Evolutionary conservation across 345 rosid species (phyloP), one percentile per base, ranked within the genome.

Genomic region (Geranium brycei): DNA sequence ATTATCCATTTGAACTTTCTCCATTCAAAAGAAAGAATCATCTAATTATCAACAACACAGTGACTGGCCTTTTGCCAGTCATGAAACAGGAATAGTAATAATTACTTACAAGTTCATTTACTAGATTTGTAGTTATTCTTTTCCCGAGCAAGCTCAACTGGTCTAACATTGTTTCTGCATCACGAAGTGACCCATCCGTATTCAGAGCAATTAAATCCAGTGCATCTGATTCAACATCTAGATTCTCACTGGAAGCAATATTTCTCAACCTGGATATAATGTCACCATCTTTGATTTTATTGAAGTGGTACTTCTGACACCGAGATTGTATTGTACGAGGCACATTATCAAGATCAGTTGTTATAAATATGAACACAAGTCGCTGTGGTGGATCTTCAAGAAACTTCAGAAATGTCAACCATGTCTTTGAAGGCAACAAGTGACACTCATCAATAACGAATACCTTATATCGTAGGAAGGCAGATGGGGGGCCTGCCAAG

Each of bases 181-280:
- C 99, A 64, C 95, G 95, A 67, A 93, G 96, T 23, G 99, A 93
- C 58, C 99, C 99, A 73, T 88, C 97, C 10, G 97, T 95, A 68
- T 85, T 93, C 71, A 83, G 66, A 75, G 99, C 91, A 78, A 93
- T 90, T 76, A 93, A 75, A 67, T 93, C 93, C 71, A 93, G 68
- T n/a, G 99, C 97, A 69, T 88, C 95, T 3, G 70, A 71, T 64
- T 93, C 99, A 57, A 87, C 95, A 66, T 93, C 91, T 68, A 93
- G 82, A 77, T 80, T 82, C 81, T 93, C 99, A 17, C 82, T 81
- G 6, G 76, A 55, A 69, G 95, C 77, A 53, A 93, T 82, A 67
- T 81, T 85, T 77, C 77, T 82, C 68, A 93, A 70, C 74, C 97
- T 79, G 23, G 77, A 57, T 14, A 79, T 79, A 41, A 93, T 85